phyloP scores from a whole-genome alignment of 306 rosid genomes.

The Quercus alba region DNA sequence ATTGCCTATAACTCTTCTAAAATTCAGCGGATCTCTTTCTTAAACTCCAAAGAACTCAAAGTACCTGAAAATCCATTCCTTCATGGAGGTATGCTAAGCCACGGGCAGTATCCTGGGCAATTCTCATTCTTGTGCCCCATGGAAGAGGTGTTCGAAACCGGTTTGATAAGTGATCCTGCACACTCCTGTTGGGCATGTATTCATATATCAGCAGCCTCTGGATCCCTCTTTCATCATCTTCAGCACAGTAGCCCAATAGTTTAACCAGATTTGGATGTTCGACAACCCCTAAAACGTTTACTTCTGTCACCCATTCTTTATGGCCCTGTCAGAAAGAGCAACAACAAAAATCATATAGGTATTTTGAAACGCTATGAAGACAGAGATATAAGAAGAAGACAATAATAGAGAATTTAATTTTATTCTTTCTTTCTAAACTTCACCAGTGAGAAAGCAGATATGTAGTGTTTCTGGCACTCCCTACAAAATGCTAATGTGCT shows the following conservation, averaged over 20 bases:
- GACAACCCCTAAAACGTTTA: constrained; percentile 53
- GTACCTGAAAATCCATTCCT: constrained; percentile 72
- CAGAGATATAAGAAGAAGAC: not conserved
- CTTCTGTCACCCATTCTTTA: constrained; percentile 72
- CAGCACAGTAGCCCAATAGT: constrained; percentile 56
- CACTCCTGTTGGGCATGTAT: constrained; percentile 61
- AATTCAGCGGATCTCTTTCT: not conserved
- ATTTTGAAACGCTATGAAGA: not conserved
- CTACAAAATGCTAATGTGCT: not conserved
- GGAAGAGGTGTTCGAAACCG: constrained; percentile 44
- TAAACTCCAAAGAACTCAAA: not conserved
- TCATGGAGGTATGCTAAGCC: constrained; percentile 70
- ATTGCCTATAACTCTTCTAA: not conserved
- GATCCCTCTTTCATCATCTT: constrained; percentile 65
- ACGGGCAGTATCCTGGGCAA: constrained; percentile 62
- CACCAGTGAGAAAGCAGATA: not conserved
- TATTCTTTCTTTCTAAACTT: not conserved
- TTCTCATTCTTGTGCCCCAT: constrained; percentile 51
- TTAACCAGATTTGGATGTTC: constrained; percentile 56
- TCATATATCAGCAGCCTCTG: constrained; percentile 54
- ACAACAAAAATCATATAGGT: not conserved
- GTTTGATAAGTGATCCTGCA: constrained; percentile 54
- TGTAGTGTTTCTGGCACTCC: not conserved
- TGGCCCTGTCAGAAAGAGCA: constrained; percentile 42
- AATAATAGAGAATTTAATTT: not conserved